Evolutionary conservation across 139 green algal genomes (phyloP).

Genomic region (Coelastrella sp.): DNA sequence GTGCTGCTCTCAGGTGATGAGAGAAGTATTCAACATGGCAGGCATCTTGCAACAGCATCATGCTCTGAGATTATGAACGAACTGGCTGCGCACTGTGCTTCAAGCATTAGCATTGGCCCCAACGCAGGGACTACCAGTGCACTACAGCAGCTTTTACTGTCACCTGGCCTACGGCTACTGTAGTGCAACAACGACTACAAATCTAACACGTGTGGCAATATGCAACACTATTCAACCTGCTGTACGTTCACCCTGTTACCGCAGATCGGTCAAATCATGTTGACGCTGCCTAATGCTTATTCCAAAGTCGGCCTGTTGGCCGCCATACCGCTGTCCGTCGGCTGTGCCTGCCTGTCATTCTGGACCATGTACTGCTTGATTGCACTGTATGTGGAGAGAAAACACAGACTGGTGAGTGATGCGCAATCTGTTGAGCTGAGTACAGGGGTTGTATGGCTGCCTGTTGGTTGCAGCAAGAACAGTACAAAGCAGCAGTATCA

Average conservation of each 20-base stretch:
- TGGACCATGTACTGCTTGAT: constrained; percentile 49
- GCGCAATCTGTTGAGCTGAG: background rate
- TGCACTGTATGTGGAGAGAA: constrained; percentile 37
- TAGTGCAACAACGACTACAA: too few relatives aligned
- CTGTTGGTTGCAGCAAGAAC: background rate
- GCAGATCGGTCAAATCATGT: constrained; percentile 45
- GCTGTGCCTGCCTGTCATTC: constrained; percentile 39
- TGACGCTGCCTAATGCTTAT: constrained; percentile 40
- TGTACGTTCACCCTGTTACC: background rate
- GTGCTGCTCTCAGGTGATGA: constrained; percentile 24
- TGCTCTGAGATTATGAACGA: background rate
- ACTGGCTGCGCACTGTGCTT: background rate
- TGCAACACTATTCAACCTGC: background rate
- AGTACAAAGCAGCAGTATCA: background rate
- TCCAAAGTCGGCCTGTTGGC: constrained; percentile 18
- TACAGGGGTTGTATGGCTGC: background rate
- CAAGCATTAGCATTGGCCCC: background rate
- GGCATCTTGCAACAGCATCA: background rate
- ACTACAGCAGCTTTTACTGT: too few relatives aligned
- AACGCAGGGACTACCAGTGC: background rate
- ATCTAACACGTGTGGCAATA: background rate
- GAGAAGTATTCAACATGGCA: background rate
- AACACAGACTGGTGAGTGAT: constrained; percentile 33
- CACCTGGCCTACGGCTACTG: too few relatives aligned
- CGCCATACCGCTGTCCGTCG: constrained; percentile 20